These are phyloP conservation scores for Yarrowia sp. DNA, from an alignment of 805 yeast species.

Conservation along the genomic window DNA sequence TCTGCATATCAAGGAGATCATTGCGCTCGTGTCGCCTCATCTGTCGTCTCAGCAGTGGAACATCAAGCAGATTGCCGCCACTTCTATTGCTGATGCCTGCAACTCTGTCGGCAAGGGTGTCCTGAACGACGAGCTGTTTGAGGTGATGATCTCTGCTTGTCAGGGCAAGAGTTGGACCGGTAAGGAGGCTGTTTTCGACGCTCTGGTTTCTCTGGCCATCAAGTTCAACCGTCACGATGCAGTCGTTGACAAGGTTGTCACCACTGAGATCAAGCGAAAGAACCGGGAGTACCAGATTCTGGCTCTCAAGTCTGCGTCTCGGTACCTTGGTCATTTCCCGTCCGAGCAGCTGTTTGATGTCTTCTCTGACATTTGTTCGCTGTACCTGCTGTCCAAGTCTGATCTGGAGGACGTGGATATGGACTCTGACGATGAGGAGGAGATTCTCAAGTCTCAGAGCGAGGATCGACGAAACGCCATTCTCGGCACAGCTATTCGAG, in stretches of 20 bases:
- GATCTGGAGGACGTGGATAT: constrained; percentile 9
- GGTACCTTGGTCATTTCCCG: constrained; percentile 46
- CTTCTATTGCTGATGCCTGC: constrained; percentile 59
- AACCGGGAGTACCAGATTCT: constrained; percentile 62
- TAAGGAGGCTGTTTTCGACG: constrained; percentile 70
- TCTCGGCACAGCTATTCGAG: constrained; percentile 6
- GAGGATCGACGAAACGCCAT: constrained; percentile 13
- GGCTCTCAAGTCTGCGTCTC: constrained; percentile 54
- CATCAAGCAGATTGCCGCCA: constrained; percentile 68
- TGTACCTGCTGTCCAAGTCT: constrained; percentile 3
- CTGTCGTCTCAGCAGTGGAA: constrained; percentile 58
- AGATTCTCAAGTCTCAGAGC: not conserved
- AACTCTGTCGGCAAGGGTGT: constrained; percentile 42
- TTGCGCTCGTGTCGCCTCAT: constrained; percentile 49
- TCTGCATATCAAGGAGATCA: constrained; percentile 68
- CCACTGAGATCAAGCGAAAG: constrained; percentile 62
- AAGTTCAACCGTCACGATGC: constrained; percentile 45
- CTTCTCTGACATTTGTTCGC: not conserved
- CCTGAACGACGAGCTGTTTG: constrained; percentile 44
- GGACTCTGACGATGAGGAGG: constrained; percentile 13
- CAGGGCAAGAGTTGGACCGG: constrained; percentile 87
- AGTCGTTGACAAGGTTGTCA: constrained; percentile 46
- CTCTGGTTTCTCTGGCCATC: constrained; percentile 58
- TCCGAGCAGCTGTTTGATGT: constrained; percentile 38
- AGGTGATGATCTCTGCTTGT: constrained; percentile 56